Evolutionary conservation across 2,329 filamentous ascomycete species (phyloP), one percentile per base, ranked within the genome.

Genomic region (Ceratocystis alfenasii): DNA sequence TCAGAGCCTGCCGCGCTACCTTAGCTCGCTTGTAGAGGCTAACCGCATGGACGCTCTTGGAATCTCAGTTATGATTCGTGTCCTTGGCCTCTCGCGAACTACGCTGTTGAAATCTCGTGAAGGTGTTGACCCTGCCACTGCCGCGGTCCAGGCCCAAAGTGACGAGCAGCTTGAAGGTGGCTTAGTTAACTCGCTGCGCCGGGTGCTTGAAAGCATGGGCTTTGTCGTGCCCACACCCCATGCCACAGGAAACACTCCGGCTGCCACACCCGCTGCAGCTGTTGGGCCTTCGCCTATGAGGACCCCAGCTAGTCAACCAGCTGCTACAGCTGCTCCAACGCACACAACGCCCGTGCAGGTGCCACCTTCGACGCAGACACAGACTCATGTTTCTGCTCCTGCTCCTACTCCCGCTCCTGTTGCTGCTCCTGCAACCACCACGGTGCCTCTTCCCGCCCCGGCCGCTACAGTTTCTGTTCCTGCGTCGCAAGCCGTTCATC

Each of bases 11-110:
- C 74, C 74, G 53, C 72, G 69, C 0, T 76, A 75, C 53, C 74
- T 82, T 50, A 74, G 74, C 53, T 72, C 69, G 0, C 76, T 75
- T 53, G 71, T 77, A 1, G 78, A 78, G 25, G 74, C 75, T 65
- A 73, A 73, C 30, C 75, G 75, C 67, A 76, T 79, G 12, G 78
- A 81, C 69, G 75, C 76, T 10, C 73, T 82, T 44, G 74, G 80
- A 0, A 71, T 82, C 41, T 81, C 79, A 1, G 79, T 80, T 12
- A 79, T 81, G 60, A 77, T 81, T 68, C 78, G 79, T 25, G 78
- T 79, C 1, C 73, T 82, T 5, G 80, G 79, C 2, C 74, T 82
- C 20, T 76, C 78, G 2, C 75, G 78, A 44, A 74, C 74, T 3
- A 80, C 77, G 68, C 76, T 78, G 30, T 72, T 76, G 22, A 72